phyloP scores from a whole-genome alignment of 2,329 filamentous ascomycete species.

The Emydomyces testavorans region DNA sequence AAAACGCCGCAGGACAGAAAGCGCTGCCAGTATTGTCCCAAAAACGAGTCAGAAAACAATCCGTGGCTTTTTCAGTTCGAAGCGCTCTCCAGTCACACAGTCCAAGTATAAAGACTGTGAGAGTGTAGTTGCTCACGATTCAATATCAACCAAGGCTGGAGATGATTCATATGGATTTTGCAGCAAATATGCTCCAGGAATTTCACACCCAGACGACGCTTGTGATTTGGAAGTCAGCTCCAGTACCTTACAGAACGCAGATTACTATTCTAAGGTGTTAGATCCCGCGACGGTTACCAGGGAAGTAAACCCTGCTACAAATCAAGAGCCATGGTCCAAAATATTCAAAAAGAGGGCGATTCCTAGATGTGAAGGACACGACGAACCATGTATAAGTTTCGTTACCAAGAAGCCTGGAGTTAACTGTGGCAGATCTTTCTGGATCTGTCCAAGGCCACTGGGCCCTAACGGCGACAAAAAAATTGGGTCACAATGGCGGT shows the following conservation, averaged over 20 bases:
- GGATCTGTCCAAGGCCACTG: slow-evolving; percentile 63
- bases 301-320: slow-evolving; percentile 24
- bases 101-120: neutral
- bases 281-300: neutral
- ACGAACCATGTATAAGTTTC: slow-evolving; percentile 72
- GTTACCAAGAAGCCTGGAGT: slow-evolving; percentile 80
- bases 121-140: neutral
- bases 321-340: slow-evolving; percentile 75
- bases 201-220: neutral
- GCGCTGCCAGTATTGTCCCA: neutral
- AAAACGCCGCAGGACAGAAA: slow-evolving; percentile 1
- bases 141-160: neutral
- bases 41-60: neutral
- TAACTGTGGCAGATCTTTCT: slow-evolving; percentile 60
- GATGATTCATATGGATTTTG: neutral
- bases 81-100: neutral
- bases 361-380: slow-evolving; percentile 71
- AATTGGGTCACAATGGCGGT: slow-evolving; percentile 73
- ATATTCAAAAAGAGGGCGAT: slow-evolving; percentile 62
- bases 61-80: neutral
- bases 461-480: slow-evolving; percentile 80
- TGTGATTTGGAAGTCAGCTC: neutral
- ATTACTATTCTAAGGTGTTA: neutral
- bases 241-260: neutral
- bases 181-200: neutral